These are phyloP conservation scores for Trichophyton rubrum DNA, from an alignment of 2,329 filamentous ascomycete genomes.

Conservation along the genomic window DNA sequence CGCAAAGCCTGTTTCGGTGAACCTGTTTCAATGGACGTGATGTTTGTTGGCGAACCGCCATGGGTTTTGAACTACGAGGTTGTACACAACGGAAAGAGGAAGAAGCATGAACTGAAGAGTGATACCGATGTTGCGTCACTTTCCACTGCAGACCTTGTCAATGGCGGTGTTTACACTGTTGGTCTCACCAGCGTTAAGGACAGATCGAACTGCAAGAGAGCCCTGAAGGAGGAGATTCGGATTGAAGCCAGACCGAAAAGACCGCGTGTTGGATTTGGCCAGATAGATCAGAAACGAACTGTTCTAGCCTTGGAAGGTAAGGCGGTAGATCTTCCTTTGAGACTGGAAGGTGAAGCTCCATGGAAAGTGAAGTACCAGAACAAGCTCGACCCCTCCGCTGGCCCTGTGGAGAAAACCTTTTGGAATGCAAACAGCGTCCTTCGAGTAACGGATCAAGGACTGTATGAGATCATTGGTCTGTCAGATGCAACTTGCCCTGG, in stretches of 20 bases:
- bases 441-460: slow-evolving; percentile 53
- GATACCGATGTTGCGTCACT: slow-evolving; percentile 54
- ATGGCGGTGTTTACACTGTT: slow-evolving; percentile 82
- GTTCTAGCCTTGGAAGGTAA: slow-evolving; percentile 67
- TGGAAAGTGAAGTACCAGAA: slow-evolving; percentile 73
- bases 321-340: slow-evolving; percentile 61
- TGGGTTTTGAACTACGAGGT: slow-evolving; percentile 89
- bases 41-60: slow-evolving; percentile 68
- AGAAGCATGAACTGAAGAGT: slow-evolving; percentile 55
- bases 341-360: slow-evolving; percentile 71
- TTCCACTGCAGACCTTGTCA: slow-evolving; percentile 57
- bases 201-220: slow-evolving; percentile 71
- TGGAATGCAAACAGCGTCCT: slow-evolving; percentile 56
- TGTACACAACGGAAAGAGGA: slow-evolving; percentile 75
- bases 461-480: slow-evolving; percentile 68
- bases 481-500: slow-evolving; percentile 72
- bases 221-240: slow-evolving; percentile 70
- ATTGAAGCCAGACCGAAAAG: slow-evolving; percentile 79
- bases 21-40: slow-evolving; percentile 59
- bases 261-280: slow-evolving; percentile 73
- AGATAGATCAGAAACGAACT: slow-evolving; percentile 65
- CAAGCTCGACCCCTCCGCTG: slow-evolving; percentile 39
- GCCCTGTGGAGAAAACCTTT: slow-evolving; percentile 38
- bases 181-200: slow-evolving; percentile 79
- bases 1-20: slow-evolving; percentile 71